Percentiles rank a stretch among this genome's conserved stretches.
These are phyloP conservation scores for Pichia sp. DNA, from an alignment of 1,139 yeast species.

Conservation along the genomic window DNA sequence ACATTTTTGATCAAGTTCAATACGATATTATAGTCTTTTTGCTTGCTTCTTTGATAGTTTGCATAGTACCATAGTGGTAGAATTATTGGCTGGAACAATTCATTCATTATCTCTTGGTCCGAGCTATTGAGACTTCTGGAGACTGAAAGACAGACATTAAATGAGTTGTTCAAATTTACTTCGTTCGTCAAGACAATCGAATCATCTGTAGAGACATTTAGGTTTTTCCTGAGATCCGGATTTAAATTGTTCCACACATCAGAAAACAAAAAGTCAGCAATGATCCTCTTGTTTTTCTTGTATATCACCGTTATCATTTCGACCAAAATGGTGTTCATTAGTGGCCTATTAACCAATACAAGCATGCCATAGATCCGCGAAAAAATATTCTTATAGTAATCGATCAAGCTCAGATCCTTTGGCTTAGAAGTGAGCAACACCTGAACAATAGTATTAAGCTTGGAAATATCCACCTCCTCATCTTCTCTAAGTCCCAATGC, in stretches of 20 bases:
- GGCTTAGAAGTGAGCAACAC: constrained; percentile 62
- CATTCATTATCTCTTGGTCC: constrained; percentile 37
- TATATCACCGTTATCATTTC: constrained; percentile 53
- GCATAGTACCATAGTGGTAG: constrained; percentile 60
- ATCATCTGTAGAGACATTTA: constrained; percentile 15
- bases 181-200: constrained; percentile 38
- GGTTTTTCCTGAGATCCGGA: constrained; percentile 30
- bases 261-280: constrained; percentile 54
- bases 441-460: constrained; percentile 60
- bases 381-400: constrained; percentile 55
- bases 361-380: constrained; percentile 55
- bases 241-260: constrained; percentile 43
- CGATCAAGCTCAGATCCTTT: constrained; percentile 38
- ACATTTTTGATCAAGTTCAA: constrained; percentile 39
- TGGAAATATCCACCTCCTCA: constrained; percentile 62
- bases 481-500: constrained; percentile 71
- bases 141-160: constrained; percentile 64
- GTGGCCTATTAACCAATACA: constrained; percentile 57
- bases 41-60: constrained; percentile 42
- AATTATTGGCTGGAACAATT: constrained; percentile 43
- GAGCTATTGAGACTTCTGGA: constrained; percentile 41
- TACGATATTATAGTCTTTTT: constrained; percentile 43
- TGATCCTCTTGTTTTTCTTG: constrained; percentile 47
- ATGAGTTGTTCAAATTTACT: constrained; percentile 50
- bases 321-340: constrained; percentile 54